Evolutionary conservation across 768 basidiomycete genomes (phyloP), one percentile per base, ranked within the genome.

Genomic region (Pleurotus citrinopileatus): DNA sequence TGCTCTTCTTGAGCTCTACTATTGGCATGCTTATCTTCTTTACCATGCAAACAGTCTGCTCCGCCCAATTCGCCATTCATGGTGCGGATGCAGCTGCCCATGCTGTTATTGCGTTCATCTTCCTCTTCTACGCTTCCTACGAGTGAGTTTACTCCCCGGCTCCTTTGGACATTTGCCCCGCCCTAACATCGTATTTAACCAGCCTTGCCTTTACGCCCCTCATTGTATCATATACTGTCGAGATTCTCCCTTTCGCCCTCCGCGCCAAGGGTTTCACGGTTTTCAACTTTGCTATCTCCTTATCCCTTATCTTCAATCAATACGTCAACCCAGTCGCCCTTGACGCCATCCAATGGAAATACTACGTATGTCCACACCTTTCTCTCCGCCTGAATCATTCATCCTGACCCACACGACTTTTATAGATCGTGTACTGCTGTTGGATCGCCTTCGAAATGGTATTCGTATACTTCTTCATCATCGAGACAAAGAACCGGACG

Each of bases 261-360:
- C 85, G 87, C 59, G 86, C 87, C 43, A 87, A 87, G 68, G 86
- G 86, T 32, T 79, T 85, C 67, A 81, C 76, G 57, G 56, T 87
- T 28, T 82, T 87, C 71, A 82, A 75, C 64, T 82, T 87, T 63
- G 66, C 74, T 38, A 74, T 85, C 65, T 89, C 59, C 84, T 83
- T 10, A 56, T 81, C 54, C 73, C 86, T 10, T 73, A n/a, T n/a
- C n/a, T n/a, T n/a, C n/a, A n/a, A n/a, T n/a, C n/a, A n/a, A n/a
- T n/a, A n/a, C n/a, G n/a, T 83, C 56, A 87, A 86, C 54, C 59
- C 69, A 1, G 75, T 72, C 1, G 65, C 53, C 13, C 63, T 82
- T 40, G 67, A 66, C 3, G 56, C 60, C 32, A 61, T 84, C 28
- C 68, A 60, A 37, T 84, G 82, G 82, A 81, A 76, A 57, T 80